phyloP scores from a whole-genome alignment of 352 stramenopile species.

The Aphanomyces astaci region DNA sequence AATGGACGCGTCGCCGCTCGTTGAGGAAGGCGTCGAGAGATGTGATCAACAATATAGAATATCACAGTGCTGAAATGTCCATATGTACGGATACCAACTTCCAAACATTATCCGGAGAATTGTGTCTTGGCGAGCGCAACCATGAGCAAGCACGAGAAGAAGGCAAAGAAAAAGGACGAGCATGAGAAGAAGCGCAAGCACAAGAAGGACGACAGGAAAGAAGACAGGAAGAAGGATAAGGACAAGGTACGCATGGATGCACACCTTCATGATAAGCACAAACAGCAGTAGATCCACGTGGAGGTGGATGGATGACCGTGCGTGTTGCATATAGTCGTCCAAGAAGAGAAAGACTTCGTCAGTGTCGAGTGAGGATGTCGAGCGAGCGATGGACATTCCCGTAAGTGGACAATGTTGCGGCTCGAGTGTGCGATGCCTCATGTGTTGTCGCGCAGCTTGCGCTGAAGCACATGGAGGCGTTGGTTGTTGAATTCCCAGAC shows the following conservation, averaged over 20 bases:
- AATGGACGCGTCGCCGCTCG: neutral
- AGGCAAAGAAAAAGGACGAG: neutral
- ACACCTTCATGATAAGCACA: no score
- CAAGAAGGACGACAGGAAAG: slow-evolving; percentile 11
- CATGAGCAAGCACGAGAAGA: slow-evolving; percentile 13
- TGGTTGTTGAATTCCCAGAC: slow-evolving; percentile 59
- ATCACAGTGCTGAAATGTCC: neutral
- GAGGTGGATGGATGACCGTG: neutral
- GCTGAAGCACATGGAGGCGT: slow-evolving; percentile 37
- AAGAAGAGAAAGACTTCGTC: slow-evolving; percentile 20
- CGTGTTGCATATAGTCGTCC: neutral
- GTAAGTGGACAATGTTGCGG: neutral
- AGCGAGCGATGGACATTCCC: neutral
- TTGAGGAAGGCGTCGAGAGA: neutral
- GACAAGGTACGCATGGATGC: no score
- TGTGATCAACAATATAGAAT: neutral
- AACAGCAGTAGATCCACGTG: neutral
- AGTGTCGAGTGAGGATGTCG: slow-evolving; percentile 2
- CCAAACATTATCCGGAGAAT: neutral
- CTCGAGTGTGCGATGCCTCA: neutral
- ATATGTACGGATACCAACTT: neutral
- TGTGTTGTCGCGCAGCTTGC: slow-evolving; percentile 29
- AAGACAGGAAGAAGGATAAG: slow-evolving; percentile 5
- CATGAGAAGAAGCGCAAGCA: slow-evolving; percentile 23
- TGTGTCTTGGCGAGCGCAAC: neutral